Evolutionary conservation across 306 rosid genomes (phyloP).

Genomic region (Hylodesmum podocarpum): DNA sequence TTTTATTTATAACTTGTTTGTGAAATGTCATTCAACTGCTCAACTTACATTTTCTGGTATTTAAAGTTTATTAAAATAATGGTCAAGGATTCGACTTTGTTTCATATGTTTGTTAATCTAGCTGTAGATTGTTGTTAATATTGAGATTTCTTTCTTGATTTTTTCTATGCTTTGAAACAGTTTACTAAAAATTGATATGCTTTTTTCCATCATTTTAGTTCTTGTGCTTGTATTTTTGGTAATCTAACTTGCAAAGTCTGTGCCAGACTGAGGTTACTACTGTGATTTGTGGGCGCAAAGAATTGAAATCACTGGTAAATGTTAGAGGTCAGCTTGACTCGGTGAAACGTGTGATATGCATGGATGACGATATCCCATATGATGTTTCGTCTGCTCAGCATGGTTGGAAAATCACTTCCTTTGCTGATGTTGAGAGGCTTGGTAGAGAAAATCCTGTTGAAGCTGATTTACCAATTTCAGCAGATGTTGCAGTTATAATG

Average conservation of each 20-base stretch:
- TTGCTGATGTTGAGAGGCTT: slow-evolving; percentile 62
- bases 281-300: slow-evolving; percentile 88
- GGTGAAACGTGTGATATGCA: slow-evolving; percentile 77
- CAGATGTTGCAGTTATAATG: slow-evolving; percentile 95
- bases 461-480: slow-evolving; percentile 79
- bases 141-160: neutral
- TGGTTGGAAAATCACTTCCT: slow-evolving; percentile 63
- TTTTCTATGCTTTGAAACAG: slow-evolving; percentile 7
- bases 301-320: slow-evolving; percentile 64
- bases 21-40: slow-evolving; percentile 3
- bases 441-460: slow-evolving; percentile 65
- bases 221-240: neutral
- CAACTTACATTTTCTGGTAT: slow-evolving; percentile 2
- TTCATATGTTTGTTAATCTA: slow-evolving; percentile 15
- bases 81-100: neutral
- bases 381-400: slow-evolving; percentile 47
- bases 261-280: slow-evolving; percentile 90
- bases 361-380: slow-evolving; percentile 68
- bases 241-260: slow-evolving; percentile 12
- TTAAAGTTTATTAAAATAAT: slow-evolving; percentile 4
- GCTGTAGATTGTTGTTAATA: slow-evolving; percentile 15
- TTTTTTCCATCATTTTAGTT: neutral
- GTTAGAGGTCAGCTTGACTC: slow-evolving; percentile 78
- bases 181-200: neutral
- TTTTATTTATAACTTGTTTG: slow-evolving; percentile 8